A percentile compares a stretch with the other conserved stretches of the same genome.
phyloP scores from a whole-genome alignment of 2,329 filamentous ascomycete genomes.

The Fusarium xyrophilum region DNA sequence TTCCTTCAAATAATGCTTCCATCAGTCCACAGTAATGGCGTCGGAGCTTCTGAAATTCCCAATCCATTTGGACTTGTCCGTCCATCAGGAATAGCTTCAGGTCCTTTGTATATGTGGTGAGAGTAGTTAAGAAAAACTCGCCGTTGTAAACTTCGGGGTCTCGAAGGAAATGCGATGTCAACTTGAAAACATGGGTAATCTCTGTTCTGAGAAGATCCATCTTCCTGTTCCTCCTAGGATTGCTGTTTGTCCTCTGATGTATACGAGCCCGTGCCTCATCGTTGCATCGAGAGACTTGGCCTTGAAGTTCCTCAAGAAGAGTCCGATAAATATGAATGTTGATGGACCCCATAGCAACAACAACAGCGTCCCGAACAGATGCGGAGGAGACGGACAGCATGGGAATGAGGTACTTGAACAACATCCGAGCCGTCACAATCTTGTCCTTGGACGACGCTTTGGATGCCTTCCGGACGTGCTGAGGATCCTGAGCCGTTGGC shows the following conservation, averaged over 20 bases:
- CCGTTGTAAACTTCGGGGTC: slow-evolving; percentile 80
- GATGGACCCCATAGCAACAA: slow-evolving; percentile 90
- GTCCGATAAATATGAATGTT: slow-evolving; percentile 93
- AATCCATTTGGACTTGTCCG: slow-evolving; percentile 90
- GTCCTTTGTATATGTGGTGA: slow-evolving; percentile 89
- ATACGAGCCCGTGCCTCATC: slow-evolving; percentile 87
- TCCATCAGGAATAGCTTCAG: slow-evolving; percentile 95
- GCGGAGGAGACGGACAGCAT: slow-evolving; percentile 80
- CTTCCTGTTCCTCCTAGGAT: slow-evolving; percentile 78
- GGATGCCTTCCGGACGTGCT: slow-evolving; percentile 84
- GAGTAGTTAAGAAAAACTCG: slow-evolving; percentile 88
- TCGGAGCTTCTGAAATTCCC: slow-evolving; percentile 89
- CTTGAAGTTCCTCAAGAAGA: slow-evolving; percentile 86
- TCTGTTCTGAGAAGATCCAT: slow-evolving; percentile 90
- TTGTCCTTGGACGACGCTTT: slow-evolving; percentile 72
- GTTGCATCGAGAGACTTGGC: slow-evolving; percentile 83
- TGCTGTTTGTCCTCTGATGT: slow-evolving; percentile 86
- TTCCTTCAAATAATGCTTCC: slow-evolving; percentile 90
- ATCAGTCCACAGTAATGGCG: slow-evolving; percentile 94
- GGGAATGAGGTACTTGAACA: slow-evolving; percentile 92
- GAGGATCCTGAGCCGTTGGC: slow-evolving; percentile 58
- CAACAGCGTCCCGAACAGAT: slow-evolving; percentile 87
- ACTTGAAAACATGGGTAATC: slow-evolving; percentile 93
- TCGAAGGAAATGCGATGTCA: slow-evolving; percentile 88
- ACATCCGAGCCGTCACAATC: slow-evolving; percentile 83